Evolutionary conservation across 2,329 filamentous ascomycete species (phyloP), one percentile per base, ranked within the genome.

Genomic region (Fusarium sp.): DNA sequence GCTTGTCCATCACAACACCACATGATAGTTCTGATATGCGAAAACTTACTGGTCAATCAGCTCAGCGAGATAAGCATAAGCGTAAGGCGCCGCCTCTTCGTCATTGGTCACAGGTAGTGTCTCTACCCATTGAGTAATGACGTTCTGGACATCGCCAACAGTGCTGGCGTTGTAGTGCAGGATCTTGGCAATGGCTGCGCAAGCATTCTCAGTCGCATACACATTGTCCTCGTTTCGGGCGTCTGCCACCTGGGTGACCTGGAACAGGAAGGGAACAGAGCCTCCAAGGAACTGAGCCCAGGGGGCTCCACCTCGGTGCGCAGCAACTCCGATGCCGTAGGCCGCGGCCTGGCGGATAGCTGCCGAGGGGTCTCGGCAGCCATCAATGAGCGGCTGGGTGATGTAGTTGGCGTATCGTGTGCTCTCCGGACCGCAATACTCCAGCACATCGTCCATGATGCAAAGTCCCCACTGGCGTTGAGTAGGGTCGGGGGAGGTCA

Each of bases 381-480:
- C 97, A 69, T 94, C 91, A 54, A 97, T 88, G 42, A 99, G 89
- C 13, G 97, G 95, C 78, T 95, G 91, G 66, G 95, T 91, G 78
- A 99, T 98, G 80, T 95, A 92, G 76, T 92, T 90, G 79, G 93
- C 92, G 82, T 97, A 99, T 75, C 92, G 91, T 87, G 93, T 96
- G 78, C 94, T 97, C 77, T 97, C 92, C 0, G 92, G 89, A 1
- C 96, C 95, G 81, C 95, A 98, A 86, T 98, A 99, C 82, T 99
- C 97, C 38, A 99, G 89, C 38, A 99, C 96, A 82, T 99, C 97
- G 80, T 99, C 97, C 88, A 98, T 95, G 77, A 99, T 98, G 86
- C 97, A 99, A 63, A 99, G 89, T n/a, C 95, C 96, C 97, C 97
- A 99, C 82, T 99, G 97, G 65, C 97, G 91, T 83, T 98, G 96